These are phyloP conservation scores for Hypoxylon sp. DNA, from an alignment of 2,329 filamentous ascomycete genomes.

Conservation along the genomic window DNA sequence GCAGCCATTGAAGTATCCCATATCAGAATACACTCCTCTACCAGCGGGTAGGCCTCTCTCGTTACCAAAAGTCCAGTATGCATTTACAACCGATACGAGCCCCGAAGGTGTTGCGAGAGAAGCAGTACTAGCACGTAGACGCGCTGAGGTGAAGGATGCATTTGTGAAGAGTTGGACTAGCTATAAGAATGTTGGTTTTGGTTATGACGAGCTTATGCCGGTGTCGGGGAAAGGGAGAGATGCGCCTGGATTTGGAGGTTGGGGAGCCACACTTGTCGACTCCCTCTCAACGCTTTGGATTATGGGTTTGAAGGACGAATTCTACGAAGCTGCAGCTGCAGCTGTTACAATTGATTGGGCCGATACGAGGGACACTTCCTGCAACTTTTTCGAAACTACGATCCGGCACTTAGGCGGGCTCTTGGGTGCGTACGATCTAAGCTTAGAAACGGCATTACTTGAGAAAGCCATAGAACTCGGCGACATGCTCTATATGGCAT, in stretches of 20 bases:
- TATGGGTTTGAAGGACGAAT: constrained; percentile 71
- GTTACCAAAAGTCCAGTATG: constrained; percentile 52
- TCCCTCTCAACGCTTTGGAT: constrained; percentile 74
- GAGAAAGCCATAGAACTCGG: constrained; percentile 63
- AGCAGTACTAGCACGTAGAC: constrained; percentile 49
- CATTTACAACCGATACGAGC: constrained; percentile 49
- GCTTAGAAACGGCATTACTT: constrained; percentile 59
- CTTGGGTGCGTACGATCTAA: constrained; percentile 63
- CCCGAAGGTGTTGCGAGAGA: constrained; percentile 48
- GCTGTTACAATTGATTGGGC: constrained; percentile 66
- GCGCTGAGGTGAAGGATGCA: constrained; percentile 59
- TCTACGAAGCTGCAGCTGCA: constrained; percentile 67
- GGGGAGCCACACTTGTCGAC: constrained; percentile 73
- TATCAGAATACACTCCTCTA: constrained; percentile 49
- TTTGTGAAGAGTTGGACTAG: constrained; percentile 65
- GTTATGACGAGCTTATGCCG: constrained; percentile 52
- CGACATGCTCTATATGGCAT: constrained; percentile 64
- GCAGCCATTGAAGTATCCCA: constrained; percentile 47
- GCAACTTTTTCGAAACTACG: constrained; percentile 64
- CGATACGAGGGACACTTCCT: constrained; percentile 56
- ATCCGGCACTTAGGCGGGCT: constrained; percentile 64
- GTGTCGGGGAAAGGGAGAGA: constrained; percentile 51
- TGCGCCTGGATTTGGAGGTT: constrained; percentile 51
- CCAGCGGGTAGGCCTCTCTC: constrained; percentile 48
- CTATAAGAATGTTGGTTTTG: constrained; percentile 60